Evolutionary conservation across 371 early-diverging fungal genomes (phyloP), one percentile per base, ranked within the genome.

Genomic region (Rhizopus sp.): DNA sequence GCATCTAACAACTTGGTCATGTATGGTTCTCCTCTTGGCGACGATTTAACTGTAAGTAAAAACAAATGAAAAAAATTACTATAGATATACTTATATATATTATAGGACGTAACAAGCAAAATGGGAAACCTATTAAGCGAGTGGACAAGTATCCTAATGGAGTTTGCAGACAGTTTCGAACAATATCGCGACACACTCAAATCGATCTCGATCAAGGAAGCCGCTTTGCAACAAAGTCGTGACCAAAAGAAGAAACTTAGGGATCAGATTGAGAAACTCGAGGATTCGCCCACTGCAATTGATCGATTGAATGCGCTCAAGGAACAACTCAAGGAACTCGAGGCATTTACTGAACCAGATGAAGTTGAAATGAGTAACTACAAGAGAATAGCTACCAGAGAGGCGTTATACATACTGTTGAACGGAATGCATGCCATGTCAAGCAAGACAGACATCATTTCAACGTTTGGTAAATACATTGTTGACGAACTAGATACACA

Each of bases 381-480:
- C 37, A 74, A 69, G 47, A 59, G 75, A 5, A 64, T 75, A 3
- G 75, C 75, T 4, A 64, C 66, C 1, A 58, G 72, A n/a, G 75
- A 78, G 50, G 70, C 67, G 0, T 53, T 78, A 7, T 78, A 78
- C 54, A 49, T 69, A 3, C 40, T 78, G 6, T 45, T 78, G 16
- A 75, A 78, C 33, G 73, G 73, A 3, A 72, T 78, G 75, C 63
- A 68, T 53, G 72, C 75, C 23, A 54, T 78, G 55, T 64, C 73
- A 9, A 62, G 73, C 48, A 78, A 78, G 41, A 70, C 75, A 33
- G 75, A 75, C 37, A 64, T 75, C 15, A 61, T 78, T 8, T 56
- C 78, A 13, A 62, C 66, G 3, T 75, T 70, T 62, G 78, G 71
- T 13, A 78, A 75, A 53, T 72, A 78, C 47, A 59, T 75, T 55